Base-by-base conservation (phyloP, 257 asterid genomes). In the Penstemon davidsonii region DNA sequence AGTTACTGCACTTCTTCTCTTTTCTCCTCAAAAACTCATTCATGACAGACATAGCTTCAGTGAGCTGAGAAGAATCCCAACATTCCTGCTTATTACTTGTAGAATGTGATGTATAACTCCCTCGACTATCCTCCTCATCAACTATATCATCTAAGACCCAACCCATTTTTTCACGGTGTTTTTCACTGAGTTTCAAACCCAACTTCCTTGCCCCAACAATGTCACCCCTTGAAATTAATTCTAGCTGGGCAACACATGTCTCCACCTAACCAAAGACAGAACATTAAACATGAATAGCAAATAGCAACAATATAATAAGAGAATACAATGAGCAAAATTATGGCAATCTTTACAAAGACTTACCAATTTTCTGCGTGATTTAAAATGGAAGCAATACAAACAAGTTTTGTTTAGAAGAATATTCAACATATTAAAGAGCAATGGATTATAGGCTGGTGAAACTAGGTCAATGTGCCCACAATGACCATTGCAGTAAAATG, bases 381-480 rank as follows among this genome's bases (percentile, higher is more conserved):
- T 87, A 60, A 90, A 93, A 42, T 79, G 92, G 51, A 77, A 80
- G 81, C 97, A 93, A 67, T 59, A 68, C 54, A 90, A 79, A 73
- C 97, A 93, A 10, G 84, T 73, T 54, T 68, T 82, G 56, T 85
- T 84, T 74, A 93, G 79, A 55, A 93, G 63, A 71, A n/a, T 82
- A 68, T 61, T 58, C 84, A 93, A 72, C 72, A 62, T 68, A 72
- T 58, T 64, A 67, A 93, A 85, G 7, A 87, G 75, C 89, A 93
- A 63, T 0, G 99, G 99, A 60, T 93, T 93, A 76, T 84, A 93
- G 62, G 71, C 87, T 1, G 95, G 83, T 0, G 82, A 85, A 71
- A 87, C 95, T 46, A 93, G 96, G 55, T 88, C 95, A 37, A 93
- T 88, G 55, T 90, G 91, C 49, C 99, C 99, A 79, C 92, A 93